Percentiles rank a stretch among this genome's conserved stretches.
phyloP scores from a whole-genome alignment of 352 stramenopile species.

The Thraustochytrium striatum region DNA sequence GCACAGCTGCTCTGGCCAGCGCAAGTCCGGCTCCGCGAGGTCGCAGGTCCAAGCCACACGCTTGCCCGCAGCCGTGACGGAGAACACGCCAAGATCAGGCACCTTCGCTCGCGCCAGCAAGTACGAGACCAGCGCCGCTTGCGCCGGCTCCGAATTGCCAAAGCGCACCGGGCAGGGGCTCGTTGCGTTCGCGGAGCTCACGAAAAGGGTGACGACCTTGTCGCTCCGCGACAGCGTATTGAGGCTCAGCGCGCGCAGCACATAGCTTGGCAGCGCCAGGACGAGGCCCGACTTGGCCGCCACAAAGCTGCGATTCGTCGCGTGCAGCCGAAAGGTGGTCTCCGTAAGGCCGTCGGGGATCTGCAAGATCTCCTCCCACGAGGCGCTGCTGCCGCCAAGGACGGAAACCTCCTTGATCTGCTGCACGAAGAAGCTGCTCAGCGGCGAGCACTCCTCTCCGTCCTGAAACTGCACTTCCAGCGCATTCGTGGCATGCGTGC shows the following conservation, averaged over 20 bases:
- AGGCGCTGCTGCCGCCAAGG: background rate
- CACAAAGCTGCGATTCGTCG: background rate
- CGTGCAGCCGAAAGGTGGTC: background rate
- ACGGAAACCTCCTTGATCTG: background rate
- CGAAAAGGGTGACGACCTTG: too few species aligned
- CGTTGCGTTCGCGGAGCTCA: too few species aligned
- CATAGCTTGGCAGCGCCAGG: conserved; percentile 12
- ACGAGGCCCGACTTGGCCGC: conserved; percentile 1
- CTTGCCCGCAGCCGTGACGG: too few species aligned
- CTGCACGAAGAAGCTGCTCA: conserved; percentile 18
- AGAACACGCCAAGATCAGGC: too few species aligned
- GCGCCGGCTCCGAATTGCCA: too few species aligned
- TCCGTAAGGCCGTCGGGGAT: conserved; percentile 12
- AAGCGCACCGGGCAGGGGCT: too few species aligned
- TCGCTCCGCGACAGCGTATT: conserved; percentile 5
- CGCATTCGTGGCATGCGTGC: background rate
- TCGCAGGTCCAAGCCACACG: too few species aligned
- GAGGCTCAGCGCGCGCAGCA: background rate
- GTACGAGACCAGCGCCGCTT: too few species aligned
- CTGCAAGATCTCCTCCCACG: background rate
- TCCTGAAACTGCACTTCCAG: background rate
- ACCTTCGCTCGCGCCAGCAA: too few species aligned
- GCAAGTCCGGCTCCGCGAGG: too few species aligned
- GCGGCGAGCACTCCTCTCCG: background rate
- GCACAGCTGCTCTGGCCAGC: too few species aligned